These are phyloP conservation scores for Xylariaceae sp. DNA, from an alignment of 2,329 filamentous ascomycete species.

Conservation along the genomic window DNA sequence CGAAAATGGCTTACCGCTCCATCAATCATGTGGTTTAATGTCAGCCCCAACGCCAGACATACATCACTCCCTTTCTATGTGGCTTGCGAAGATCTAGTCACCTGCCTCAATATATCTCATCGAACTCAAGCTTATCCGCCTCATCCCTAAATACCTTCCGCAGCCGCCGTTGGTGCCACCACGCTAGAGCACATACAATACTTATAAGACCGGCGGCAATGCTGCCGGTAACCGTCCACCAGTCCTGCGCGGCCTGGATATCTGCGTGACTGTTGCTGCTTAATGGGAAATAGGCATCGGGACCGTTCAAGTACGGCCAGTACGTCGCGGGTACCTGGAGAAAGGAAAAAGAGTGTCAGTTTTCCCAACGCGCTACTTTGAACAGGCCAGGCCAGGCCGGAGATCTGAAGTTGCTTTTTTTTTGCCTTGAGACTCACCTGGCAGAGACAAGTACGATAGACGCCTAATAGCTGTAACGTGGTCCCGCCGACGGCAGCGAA, in stretches of 20 bases:
- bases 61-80: too few species aligned
- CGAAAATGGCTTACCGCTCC: too few species aligned
- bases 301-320: slow-evolving; percentile 27
- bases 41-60: too few species aligned
- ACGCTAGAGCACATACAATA: slow-evolving; percentile 38
- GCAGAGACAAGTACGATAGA: slow-evolving; percentile 39
- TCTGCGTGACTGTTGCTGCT: slow-evolving; percentile 35
- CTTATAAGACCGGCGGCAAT: slow-evolving; percentile 34
- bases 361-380: neutral
- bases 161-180: slow-evolving; percentile 43
- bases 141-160: slow-evolving; percentile 39
- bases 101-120: slow-evolving; percentile 21
- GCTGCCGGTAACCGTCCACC: slow-evolving; percentile 38
- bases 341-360: neutral
- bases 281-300: slow-evolving; percentile 36
- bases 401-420: too few species aligned
- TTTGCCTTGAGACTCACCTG: slow-evolving; percentile 33
- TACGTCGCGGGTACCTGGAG: slow-evolving; percentile 31
- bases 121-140: slow-evolving; percentile 35
- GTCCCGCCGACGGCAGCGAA: slow-evolving; percentile 40
- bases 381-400: neutral
- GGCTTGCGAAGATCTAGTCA: too few species aligned
- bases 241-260: slow-evolving; percentile 35
- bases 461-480: slow-evolving; percentile 39
- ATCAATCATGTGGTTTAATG: too few species aligned